A percentile compares a stretch with the other conserved stretches of the same genome.
Conservation (phyloP, 177 flowering plant species). For the Vitis hybrid region DNA sequence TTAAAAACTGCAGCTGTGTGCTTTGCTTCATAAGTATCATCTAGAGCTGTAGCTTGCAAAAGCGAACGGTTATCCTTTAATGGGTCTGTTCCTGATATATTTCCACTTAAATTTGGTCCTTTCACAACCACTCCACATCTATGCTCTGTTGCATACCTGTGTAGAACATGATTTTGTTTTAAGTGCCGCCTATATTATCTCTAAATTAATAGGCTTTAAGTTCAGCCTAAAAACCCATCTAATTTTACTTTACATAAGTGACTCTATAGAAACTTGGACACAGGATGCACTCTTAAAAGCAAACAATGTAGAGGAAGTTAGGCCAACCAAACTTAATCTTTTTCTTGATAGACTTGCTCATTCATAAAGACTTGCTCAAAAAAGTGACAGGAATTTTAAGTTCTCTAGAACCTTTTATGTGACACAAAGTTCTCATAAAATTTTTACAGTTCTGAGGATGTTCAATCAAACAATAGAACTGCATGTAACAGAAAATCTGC, state of each 20-base stretch:
- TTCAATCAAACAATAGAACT: background rate
- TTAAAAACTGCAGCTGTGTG: conserved; percentile 85
- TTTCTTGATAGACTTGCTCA: background rate
- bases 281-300: too few species aligned
- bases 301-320: too few species aligned
- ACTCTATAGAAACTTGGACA: too few species aligned
- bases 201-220: too few species aligned
- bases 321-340: too few species aligned
- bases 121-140: conserved; percentile 98
- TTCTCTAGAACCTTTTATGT: too few species aligned
- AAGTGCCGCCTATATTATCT: too few species aligned
- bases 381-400: too few species aligned
- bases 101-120: conserved; percentile 92
- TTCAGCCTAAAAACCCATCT: too few species aligned
- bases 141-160: conserved; percentile 96
- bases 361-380: background rate
- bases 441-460: background rate
- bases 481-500: conserved; percentile 5
- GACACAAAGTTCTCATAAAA: too few species aligned
- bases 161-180: conserved; percentile 1
- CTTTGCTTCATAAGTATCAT: conserved; percentile 84
- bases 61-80: conserved; percentile 87
- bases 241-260: too few species aligned
- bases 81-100: conserved; percentile 98
- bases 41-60: conserved; percentile 76